phyloP scores from a whole-genome alignment of 768 basidiomycete species.

The Boletus rex-veris region DNA sequence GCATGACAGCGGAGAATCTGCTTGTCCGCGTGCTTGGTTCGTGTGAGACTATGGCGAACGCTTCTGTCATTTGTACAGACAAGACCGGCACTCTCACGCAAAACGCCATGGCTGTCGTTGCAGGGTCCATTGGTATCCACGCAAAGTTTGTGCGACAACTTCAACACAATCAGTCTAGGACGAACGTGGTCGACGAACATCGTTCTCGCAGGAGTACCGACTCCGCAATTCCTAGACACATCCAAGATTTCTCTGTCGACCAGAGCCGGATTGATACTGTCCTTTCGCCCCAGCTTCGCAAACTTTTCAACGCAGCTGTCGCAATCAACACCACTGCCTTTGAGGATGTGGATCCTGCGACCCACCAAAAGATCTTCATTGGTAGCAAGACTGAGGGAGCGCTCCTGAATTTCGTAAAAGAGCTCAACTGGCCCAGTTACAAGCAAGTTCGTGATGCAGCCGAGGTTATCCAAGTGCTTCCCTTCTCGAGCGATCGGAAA shows the following conservation, averaged over 20 bases:
- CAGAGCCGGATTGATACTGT: constrained; percentile 61
- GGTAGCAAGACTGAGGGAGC: constrained; percentile 97
- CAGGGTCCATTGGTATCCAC: constrained; percentile 90
- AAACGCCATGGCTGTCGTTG: constrained; percentile 94
- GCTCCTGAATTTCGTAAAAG: constrained; percentile 79
- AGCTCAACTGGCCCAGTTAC: constrained; percentile 75
- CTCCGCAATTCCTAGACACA: constrained; percentile 38
- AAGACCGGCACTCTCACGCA: constrained; percentile 97
- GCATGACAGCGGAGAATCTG: constrained; percentile 95
- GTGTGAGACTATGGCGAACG: constrained; percentile 99
- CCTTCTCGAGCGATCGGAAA: constrained; percentile 92
- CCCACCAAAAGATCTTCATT: constrained; percentile 61
- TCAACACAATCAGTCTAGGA: constrained; percentile 63
- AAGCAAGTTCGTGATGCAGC: constrained; percentile 57
- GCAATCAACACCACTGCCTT: constrained; percentile 95
- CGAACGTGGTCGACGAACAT: constrained; percentile 62
- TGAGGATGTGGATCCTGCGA: constrained; percentile 68
- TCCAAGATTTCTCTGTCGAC: constrained; percentile 84
- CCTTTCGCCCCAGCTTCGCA: constrained; percentile 56
- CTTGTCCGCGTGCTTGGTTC: constrained; percentile 94
- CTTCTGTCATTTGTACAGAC: constrained; percentile 93
- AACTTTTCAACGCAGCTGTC: constrained; percentile 80
- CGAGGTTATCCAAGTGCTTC: constrained; percentile 78
- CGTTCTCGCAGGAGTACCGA: constrained; percentile 31
- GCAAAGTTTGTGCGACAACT: constrained; percentile 88